phyloP scores from a whole-genome alignment of 2,329 filamentous ascomycete species.

The Fusarium sp. region DNA sequence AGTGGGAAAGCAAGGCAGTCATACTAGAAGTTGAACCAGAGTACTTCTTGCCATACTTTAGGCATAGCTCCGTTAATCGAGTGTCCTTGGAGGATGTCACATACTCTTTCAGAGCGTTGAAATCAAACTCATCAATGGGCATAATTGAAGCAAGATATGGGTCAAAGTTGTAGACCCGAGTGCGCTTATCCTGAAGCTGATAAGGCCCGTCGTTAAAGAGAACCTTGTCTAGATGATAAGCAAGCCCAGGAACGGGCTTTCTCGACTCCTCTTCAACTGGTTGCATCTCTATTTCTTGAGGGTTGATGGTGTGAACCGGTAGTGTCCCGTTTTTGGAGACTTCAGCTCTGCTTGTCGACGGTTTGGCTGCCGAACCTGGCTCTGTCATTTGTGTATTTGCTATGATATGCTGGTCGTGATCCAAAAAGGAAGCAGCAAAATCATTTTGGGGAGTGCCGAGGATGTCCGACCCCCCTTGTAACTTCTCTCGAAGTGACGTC shows the following conservation, averaged over 20 bases:
- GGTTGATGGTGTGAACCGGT: conserved; percentile 50
- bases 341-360: background rate
- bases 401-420: background rate
- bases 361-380: background rate
- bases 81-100: conserved; percentile 91
- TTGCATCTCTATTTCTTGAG: conserved; percentile 45
- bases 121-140: conserved; percentile 94
- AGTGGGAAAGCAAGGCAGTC: conserved; percentile 88
- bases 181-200: conserved; percentile 87
- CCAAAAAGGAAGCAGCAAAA: background rate
- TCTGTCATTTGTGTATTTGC: background rate
- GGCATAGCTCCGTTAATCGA: conserved; percentile 76
- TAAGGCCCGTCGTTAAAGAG: conserved; percentile 96
- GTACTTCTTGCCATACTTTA: conserved; percentile 79
- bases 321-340: background rate
- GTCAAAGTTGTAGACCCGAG: conserved; percentile 95
- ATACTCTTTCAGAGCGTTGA: conserved; percentile 85
- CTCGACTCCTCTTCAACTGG: conserved; percentile 53
- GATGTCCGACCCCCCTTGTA: conserved; percentile 35
- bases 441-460: background rate
- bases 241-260: conserved; percentile 68
- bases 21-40: conserved; percentile 97
- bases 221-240: conserved; percentile 86
- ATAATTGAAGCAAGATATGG: conserved; percentile 94
- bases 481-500: conserved; percentile 49